Base-by-base conservation (phyloP, 139 green algal species). In the Gonium pectorale region DNA sequence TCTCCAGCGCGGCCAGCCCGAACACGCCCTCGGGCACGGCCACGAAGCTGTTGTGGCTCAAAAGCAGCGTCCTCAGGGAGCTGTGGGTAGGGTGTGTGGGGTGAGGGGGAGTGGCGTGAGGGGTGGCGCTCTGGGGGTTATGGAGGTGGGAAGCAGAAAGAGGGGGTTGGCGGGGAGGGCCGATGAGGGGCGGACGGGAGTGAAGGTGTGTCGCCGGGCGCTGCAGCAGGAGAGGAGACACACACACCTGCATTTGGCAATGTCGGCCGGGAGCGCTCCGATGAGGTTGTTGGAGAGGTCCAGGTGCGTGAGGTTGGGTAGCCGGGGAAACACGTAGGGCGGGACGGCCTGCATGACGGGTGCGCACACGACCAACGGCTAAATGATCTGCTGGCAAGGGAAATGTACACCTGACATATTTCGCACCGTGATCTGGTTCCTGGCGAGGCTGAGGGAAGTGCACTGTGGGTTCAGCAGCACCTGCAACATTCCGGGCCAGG, bases 261-360 rank as follows among this genome's bases (percentile, higher is more conserved):
- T 60, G 26, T 87, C 81, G 17, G 33, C 41, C 2, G 81, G 81
- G 4, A 87, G 24, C 0, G 5, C 13, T 35, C 31, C 9, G 21
- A 81, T 35, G 2, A 64, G 31, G 43, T 87, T 87, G 15, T 33
- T 62, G 3, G 56, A 75, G 11, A 87, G 49, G 31, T 87, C 69
- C 29, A 80, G 33, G 3, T 81, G 22, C 17, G 37, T 19, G 8
- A 87, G 66, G 21, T 79, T 54, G 0, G n/a, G 59, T 24, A 87
- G 31, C 69, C 31, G 17, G 2, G 81, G 81, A 26, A 87, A 87
- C 3, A 74, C n/a, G 29, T 60, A 59, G 9, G 21, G 19, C 26
- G 81, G 81, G 9, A 87, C 44, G 11, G 60, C 60, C 77, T 70
- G 40, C 33, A 60, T 31, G 54, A 35, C n/a, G n/a, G n/a, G n/a